phyloP scores from a whole-genome alignment of 306 rosid species.

The Trifolium dubium region DNA sequence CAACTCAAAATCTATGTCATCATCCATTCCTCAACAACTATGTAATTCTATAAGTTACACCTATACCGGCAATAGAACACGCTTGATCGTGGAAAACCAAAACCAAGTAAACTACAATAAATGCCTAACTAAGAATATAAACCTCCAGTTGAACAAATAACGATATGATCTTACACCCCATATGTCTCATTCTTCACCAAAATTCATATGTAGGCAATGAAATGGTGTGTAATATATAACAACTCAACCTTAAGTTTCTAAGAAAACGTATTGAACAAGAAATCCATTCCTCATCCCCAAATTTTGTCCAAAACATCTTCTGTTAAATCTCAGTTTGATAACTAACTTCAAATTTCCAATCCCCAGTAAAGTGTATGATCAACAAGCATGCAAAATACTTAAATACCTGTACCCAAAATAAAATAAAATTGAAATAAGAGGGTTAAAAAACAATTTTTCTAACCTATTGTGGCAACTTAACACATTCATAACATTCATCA shows the following conservation, averaged over 20 bases:
- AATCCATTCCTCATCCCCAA: conserved; percentile 25
- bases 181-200: conserved; percentile 24
- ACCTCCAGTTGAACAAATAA: conserved; percentile 1
- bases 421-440: not conserved
- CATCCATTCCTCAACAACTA: conserved; percentile 67
- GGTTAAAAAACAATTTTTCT: not conserved
- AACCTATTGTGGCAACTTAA: conserved; percentile 7
- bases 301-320: conserved; percentile 31
- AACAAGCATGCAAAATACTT: conserved; percentile 40
- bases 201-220: conserved; percentile 8
- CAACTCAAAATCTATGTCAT: conserved; percentile 68
- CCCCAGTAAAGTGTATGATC: not conserved
- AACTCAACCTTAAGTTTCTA: conserved; percentile 37
- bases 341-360: conserved; percentile 9
- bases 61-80: conserved; percentile 14
- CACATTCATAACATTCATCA: conserved; percentile 9
- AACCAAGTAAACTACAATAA: conserved; percentile 34
- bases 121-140: not conserved
- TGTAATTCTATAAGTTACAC: conserved; percentile 26
- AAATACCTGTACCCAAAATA: conserved; percentile 47
- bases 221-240: conserved; percentile 38
- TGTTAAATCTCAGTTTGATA: conserved; percentile 24
- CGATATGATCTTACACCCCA: conserved; percentile 23
- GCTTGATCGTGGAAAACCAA: conserved; percentile 30
- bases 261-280: conserved; percentile 20